Base-by-base conservation (phyloP, 2,329 filamentous ascomycete species). In the Proliferodiscus dingleyae region DNA sequence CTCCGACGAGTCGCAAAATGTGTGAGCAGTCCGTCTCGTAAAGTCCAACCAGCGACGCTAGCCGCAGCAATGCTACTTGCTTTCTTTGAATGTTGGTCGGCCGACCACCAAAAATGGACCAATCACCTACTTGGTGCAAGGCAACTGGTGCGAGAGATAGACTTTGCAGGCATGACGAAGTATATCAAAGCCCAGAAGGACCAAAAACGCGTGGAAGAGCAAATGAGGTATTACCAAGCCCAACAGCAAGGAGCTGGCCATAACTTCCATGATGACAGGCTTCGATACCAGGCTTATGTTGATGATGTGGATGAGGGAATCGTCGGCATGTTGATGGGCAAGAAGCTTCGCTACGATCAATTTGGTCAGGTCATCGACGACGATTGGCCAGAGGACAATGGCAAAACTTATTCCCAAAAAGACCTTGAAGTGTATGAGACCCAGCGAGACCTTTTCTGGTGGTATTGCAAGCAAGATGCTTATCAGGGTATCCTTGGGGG, bases 71-170 rank as follows among this genome's bases (percentile, higher is more conserved):
- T 96, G 28, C 71, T 97, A 6, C 74, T 98, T 6, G 88, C 83
- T 0, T 97, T 89, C 64, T 97, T 95, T 60, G 93, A 97, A 64
- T 87, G 96, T 15, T 93, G 91, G 83, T 86, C 85, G 28, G 91
- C 89, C 18, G 91, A 98, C 55, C 91, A 97, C 59, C 82, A 85
- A 45, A 95, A 95, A 64, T 98, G 93, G 93, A 93, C 87, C 60
- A 91, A 87, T 51, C 93, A 97, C 66, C 72, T 97, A 29, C 80
- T 87, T 38, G 93, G 93, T 10, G 87, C 89, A 8, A 82, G 85
- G 32, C 85, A 90, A 52, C 74, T 97, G 23, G 75, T 97, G 21
- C 78, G 80, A 42, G 90, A 97, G 61, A 85, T 94, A 33, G 85
- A 93, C 40, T 87, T 89, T 50, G 75, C 76, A 8, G 75, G 79